These are phyloP conservation scores for Takashimella tepidaria DNA, from an alignment of 1,284 basidiomycete species.

Conservation along the genomic window DNA sequence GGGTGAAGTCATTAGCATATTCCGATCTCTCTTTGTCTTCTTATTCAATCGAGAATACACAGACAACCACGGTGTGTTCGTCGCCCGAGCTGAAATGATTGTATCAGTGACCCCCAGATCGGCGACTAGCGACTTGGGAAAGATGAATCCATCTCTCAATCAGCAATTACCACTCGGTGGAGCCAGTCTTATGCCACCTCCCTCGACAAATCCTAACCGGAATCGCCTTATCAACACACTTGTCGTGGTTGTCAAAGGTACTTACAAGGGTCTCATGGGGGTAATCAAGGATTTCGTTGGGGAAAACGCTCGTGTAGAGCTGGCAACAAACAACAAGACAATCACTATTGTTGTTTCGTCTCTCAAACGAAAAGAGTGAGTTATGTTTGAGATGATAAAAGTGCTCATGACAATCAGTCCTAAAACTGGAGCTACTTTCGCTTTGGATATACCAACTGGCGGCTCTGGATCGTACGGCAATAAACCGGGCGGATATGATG, in stretches of 20 bases:
- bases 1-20: constrained; percentile 89
- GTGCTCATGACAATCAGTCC: constrained; percentile 44
- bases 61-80: constrained; percentile 92
- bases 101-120: constrained; percentile 79
- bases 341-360: constrained; percentile 79
- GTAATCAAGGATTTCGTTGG: constrained; percentile 95
- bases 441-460: constrained; percentile 27
- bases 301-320: constrained; percentile 78
- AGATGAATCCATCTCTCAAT: constrained; percentile 81
- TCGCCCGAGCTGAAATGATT: constrained; percentile 66
- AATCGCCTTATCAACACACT: constrained; percentile 77
- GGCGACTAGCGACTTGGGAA: constrained; percentile 70
- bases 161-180: constrained; percentile 48
- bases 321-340: constrained; percentile 84
- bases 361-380: constrained; percentile 71
- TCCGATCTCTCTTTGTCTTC: constrained; percentile 92
- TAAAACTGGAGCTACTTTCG: constrained; percentile 49
- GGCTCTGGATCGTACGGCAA: background rate
- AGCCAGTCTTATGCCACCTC: constrained; percentile 52
- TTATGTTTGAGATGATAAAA: constrained; percentile 14
- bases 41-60: constrained; percentile 83
- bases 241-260: constrained; percentile 79
- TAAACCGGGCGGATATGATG: constrained; percentile 22
- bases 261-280: constrained; percentile 86
- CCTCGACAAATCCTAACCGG: constrained; percentile 61